These are phyloP conservation scores for Penicillium dipodomyicola DNA, from an alignment of 495 filamentous ascomycete genomes.

Conservation along the genomic window DNA sequence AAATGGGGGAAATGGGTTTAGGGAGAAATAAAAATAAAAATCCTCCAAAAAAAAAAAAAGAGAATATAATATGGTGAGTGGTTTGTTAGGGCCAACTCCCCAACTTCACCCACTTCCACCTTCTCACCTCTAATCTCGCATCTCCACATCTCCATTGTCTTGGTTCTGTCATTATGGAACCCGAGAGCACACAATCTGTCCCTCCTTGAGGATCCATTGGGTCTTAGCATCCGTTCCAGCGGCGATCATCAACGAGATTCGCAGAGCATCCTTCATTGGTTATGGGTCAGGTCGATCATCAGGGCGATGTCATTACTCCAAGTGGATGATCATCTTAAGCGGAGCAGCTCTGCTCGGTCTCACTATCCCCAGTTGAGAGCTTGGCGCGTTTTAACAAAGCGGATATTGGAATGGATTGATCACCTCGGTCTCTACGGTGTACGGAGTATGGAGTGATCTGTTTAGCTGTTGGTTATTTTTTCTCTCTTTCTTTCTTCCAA, in stretches of 20 bases:
- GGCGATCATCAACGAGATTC: conserved; percentile 26
- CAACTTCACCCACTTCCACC: background rate
- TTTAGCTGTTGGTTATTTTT: background rate
- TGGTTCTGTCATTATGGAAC: background rate
- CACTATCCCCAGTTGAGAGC: conserved; percentile 21
- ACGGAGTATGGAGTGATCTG: no score
- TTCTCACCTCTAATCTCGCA: background rate
- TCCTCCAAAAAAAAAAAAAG: background rate
- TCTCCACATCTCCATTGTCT: background rate
- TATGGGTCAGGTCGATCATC: conserved; percentile 25
- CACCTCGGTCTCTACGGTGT: conserved; percentile 5
- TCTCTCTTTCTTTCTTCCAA: background rate
- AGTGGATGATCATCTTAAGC: conserved; percentile 24
- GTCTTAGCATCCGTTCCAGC: conserved; percentile 13
- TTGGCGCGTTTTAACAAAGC: conserved; percentile 27
- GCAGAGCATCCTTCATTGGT: conserved; percentile 7
- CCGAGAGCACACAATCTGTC: background rate
- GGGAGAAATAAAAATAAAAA: background rate
- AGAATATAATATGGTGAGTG: background rate
- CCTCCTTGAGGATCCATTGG: background rate
- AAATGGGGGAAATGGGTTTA: no score
- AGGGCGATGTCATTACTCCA: conserved; percentile 9
- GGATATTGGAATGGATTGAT: conserved; percentile 19
- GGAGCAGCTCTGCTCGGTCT: conserved; percentile 13
- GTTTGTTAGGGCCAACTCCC: background rate